Conservation (phyloP, 2,329 filamentous ascomycete species). For the Gremmenia infestans region DNA sequence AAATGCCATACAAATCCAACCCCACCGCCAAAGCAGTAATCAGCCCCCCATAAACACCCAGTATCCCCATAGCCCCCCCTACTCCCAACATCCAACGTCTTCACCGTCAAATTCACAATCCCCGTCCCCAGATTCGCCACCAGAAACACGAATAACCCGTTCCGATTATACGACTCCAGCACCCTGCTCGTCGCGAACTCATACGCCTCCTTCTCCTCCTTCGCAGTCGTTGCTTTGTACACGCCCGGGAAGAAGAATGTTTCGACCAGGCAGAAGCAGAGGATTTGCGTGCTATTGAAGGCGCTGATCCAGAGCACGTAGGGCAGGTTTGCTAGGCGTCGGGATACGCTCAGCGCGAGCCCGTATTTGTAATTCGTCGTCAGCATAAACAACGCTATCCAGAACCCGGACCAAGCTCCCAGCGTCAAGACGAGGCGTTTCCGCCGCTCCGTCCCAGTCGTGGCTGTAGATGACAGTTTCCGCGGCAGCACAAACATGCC, state of each 20-base stretch:
- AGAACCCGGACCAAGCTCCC: conserved; percentile 58
- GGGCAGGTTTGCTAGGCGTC: conserved; percentile 85
- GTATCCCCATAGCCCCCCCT: conserved; percentile 64
- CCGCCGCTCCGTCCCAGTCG: conserved; percentile 43
- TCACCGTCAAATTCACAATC: conserved; percentile 78
- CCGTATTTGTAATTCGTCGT: conserved; percentile 66
- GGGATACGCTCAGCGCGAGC: conserved; percentile 71
- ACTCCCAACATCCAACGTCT: conserved; percentile 68
- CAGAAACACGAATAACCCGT: conserved; percentile 80
- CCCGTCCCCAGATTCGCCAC: conserved; percentile 87
- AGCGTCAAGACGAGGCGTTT: conserved; percentile 59
- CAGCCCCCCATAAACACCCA: conserved; percentile 65
- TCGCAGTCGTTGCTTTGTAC: conserved; percentile 46
- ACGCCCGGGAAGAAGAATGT: conserved; percentile 70
- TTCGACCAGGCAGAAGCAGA: conserved; percentile 74
- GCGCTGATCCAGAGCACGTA: conserved; percentile 91
- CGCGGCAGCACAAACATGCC: conserved; percentile 75
- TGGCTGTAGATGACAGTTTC: conserved; percentile 39
- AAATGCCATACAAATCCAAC: conserved; percentile 61
- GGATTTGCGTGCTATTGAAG: conserved; percentile 81
- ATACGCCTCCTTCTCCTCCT: conserved; percentile 59
- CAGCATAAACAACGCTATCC: conserved; percentile 65
- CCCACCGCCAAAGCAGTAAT: conserved; percentile 64
- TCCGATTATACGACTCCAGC: conserved; percentile 81
- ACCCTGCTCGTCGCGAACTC: conserved; percentile 71